Evolutionary conservation across 1,284 basidiomycete species (phyloP).

Genomic region (Rhodotorula sp.): DNA sequence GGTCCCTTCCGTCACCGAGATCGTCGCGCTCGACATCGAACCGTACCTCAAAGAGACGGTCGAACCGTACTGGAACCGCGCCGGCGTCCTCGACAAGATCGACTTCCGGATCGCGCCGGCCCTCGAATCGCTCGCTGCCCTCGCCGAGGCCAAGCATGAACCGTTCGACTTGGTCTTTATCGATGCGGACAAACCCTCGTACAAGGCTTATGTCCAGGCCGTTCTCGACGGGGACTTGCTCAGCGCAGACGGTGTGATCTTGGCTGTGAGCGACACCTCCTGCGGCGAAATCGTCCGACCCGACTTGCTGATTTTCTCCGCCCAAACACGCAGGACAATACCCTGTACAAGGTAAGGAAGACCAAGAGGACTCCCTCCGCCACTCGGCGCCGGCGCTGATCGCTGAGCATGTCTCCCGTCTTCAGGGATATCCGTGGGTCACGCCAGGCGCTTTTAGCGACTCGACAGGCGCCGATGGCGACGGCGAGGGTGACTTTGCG

Average conservation of each 20-base stretch:
- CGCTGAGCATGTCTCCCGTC: not conserved
- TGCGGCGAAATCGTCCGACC: not conserved
- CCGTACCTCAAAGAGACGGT: conserved; percentile 46
- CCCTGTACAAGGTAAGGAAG: conserved; percentile 46
- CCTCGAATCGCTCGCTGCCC: conserved; percentile 41
- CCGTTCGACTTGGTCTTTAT: conserved; percentile 50
- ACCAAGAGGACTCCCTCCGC: no score
- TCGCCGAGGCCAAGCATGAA: conserved; percentile 34
- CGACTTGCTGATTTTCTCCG: not conserved
- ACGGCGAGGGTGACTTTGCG: not conserved
- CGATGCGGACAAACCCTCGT: conserved; percentile 49
- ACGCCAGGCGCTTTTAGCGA: not conserved
- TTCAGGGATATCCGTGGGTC: conserved; percentile 8
- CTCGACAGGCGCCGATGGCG: not conserved
- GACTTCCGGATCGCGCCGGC: conserved; percentile 45
- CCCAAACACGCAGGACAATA: conserved; percentile 44
- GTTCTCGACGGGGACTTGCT: conserved; percentile 45
- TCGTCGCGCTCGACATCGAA: conserved; percentile 49
- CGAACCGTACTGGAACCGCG: conserved; percentile 44
- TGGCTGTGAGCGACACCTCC: conserved; percentile 36
- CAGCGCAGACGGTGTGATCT: conserved; percentile 43
- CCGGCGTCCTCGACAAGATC: conserved; percentile 45
- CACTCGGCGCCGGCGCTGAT: not conserved
- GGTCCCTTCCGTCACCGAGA: conserved; percentile 34
- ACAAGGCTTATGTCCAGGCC: conserved; percentile 44